A percentile compares a stretch with the other conserved stretches of the same genome.
Conservation (phyloP, 2,329 filamentous ascomycete species). For the Colletotrichum ledebouriae region DNA sequence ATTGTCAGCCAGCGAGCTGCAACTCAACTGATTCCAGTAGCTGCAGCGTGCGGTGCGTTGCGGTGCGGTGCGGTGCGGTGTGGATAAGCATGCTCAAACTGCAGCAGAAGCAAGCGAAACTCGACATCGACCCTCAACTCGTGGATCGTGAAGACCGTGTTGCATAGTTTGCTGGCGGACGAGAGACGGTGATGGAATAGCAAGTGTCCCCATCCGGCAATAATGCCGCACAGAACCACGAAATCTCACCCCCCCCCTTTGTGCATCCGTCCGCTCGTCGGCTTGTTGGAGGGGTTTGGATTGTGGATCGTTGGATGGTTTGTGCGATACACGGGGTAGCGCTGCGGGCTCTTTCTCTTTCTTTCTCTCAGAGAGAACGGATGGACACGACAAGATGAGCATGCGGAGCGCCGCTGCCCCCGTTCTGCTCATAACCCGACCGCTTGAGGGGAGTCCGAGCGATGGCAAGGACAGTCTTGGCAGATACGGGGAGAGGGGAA, state of each 20-base stretch:
- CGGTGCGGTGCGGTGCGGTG: not conserved
- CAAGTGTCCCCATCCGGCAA: constrained; percentile 6
- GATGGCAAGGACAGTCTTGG: constrained; percentile 26
- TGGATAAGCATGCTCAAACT: constrained; percentile 22
- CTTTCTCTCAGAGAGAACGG: constrained; percentile 16
- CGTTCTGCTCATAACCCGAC: constrained; percentile 21
- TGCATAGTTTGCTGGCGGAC: constrained; percentile 20
- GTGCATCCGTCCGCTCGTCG: constrained; percentile 17
- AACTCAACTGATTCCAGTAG: constrained; percentile 28
- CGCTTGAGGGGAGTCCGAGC: constrained; percentile 33
- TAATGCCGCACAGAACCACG: constrained; percentile 12
- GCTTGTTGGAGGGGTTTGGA: constrained; percentile 16
- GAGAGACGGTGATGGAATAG: constrained; percentile 2
- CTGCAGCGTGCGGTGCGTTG: constrained; percentile 21
- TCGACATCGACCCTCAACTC: constrained; percentile 1
- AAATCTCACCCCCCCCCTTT: constrained; percentile 3
- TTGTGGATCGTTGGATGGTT: not conserved
- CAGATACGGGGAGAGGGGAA: constrained; percentile 10
- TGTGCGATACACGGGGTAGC: no score
- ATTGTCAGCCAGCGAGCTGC: constrained; percentile 18
- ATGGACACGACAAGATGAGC: constrained; percentile 30
- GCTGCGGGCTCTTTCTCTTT: no score
- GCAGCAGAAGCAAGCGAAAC: constrained; percentile 26
- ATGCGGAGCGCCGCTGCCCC: constrained; percentile 5
- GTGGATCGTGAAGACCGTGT: constrained; percentile 23